Percentiles rank a stretch among this genome's conserved stretches.
Evolutionary conservation across 2,329 filamentous ascomycete genomes (phyloP).

Genomic region (Talaromyces sp.): DNA sequence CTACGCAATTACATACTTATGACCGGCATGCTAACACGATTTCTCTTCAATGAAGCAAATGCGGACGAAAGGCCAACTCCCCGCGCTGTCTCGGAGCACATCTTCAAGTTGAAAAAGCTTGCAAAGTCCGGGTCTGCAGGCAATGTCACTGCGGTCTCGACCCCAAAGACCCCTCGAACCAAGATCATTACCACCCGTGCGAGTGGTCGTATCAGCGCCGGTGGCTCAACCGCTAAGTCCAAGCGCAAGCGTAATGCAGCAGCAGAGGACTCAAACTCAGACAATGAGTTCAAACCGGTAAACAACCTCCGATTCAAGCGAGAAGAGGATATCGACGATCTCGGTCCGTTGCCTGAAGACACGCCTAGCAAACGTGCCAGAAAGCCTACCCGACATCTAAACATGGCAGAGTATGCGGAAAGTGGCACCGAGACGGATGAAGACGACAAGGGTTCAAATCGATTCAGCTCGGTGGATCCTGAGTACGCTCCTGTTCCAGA

Average conservation of each 20-base stretch:
- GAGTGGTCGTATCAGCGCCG: not conserved
- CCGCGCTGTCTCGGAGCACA: conserved; percentile 13
- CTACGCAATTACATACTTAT: not conserved
- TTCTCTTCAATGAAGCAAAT: conserved; percentile 3
- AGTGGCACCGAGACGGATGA: not conserved
- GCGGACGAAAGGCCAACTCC: conserved; percentile 10
- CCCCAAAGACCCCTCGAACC: not conserved
- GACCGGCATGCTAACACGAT: not conserved
- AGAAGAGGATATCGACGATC: not conserved
- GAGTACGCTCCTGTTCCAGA: conserved; percentile 3
- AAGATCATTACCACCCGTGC: not conserved
- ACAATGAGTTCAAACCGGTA: not conserved
- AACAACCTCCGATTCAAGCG: not conserved
- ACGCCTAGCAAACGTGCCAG: conserved; percentile 10
- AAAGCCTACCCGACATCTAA: conserved; percentile 1
- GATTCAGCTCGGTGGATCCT: not conserved
- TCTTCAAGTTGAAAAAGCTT: conserved; percentile 12
- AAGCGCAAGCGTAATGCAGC: conserved; percentile 9
- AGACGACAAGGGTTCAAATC: not conserved
- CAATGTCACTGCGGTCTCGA: not conserved
- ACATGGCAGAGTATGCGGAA: conserved; percentile 1
- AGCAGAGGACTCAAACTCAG: not conserved
- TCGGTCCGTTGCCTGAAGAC: not conserved
- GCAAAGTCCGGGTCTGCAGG: not conserved
- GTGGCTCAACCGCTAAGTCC: not conserved